Evolutionary conservation across 169 alveolate genomes (phyloP).

Genomic region (Eimeria falciformis): DNA sequence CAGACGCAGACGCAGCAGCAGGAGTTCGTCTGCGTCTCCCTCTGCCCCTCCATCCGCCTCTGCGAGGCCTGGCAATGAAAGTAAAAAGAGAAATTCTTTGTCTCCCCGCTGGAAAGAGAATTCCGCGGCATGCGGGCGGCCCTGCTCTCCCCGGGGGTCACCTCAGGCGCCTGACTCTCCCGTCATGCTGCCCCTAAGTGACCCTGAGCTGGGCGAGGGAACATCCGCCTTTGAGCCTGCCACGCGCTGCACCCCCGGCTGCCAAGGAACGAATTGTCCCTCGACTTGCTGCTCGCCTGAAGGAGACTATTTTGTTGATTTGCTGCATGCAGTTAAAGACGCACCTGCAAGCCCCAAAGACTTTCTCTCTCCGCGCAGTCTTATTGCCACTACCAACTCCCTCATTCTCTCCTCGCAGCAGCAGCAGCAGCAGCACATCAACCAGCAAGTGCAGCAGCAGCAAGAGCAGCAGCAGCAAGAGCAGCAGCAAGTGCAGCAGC

Average conservation of each 20-base stretch:
- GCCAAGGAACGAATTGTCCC: neutral
- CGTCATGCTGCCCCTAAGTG: neutral
- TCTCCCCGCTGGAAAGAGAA: too few species aligned
- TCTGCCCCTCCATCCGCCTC: too few species aligned
- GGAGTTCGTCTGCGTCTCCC: too few species aligned
- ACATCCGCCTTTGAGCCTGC: neutral
- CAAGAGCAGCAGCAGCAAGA: neutral
- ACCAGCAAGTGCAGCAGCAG: neutral
- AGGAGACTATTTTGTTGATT: neutral
- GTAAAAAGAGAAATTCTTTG: too few species aligned
- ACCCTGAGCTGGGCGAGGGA: neutral
- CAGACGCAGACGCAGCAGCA: too few species aligned
- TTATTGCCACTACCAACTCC: neutral
- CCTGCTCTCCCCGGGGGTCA: too few species aligned
- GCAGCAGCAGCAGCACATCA: neutral
- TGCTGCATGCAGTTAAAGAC: neutral
- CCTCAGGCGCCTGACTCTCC: too few species aligned
- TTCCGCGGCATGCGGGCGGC: too few species aligned
- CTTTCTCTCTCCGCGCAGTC: neutral
- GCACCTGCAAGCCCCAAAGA: neutral
- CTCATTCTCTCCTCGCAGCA: too few species aligned
- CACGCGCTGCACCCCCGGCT: constrained; percentile 11
- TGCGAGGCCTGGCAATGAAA: too few species aligned
- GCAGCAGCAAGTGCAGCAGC: neutral
- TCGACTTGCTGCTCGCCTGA: neutral